Base-by-base conservation (phyloP, 2,329 filamentous ascomycete genomes). In the Arachnomyces sp. region DNA sequence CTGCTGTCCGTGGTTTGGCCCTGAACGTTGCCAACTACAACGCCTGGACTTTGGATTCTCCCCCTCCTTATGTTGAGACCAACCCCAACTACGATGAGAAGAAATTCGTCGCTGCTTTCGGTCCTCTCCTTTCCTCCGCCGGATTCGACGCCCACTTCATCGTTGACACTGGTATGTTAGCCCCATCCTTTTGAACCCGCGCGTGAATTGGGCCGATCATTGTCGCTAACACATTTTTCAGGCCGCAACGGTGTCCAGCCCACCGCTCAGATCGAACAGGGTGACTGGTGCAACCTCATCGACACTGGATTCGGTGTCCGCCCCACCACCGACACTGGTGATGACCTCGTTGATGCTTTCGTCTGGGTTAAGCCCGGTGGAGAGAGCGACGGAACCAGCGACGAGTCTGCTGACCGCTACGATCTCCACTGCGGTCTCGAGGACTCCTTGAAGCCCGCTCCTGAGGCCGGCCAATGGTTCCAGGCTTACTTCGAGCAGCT, bases 341-440 rank as follows among this genome's bases (percentile, higher is more conserved):
- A 78, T 46, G 54, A 61, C 2, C 64, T 80, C 13, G 67, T 74
- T 28, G 81, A 84, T 56, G 78, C 80, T 31, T 80, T 84, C 48
- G 80, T 83, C 42, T 84, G 80, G 80, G 66, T 83, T 50, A 84
- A 84, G 71, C 80, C 80, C 3, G 80, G 80, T 47, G 71, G 70
- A 39, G 72, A 74, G 56, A 66, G 63, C 40, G 71, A 74, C 43
- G 71, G 70, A 41, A 73, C 70, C 29, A 72, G 67, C 28, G 60
- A 76, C 52, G 66, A 62, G 30, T 61, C 51, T 28, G 68, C 76
- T 7, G 47, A 61, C 14, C 71, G 72, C 38, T 79, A 74, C 54
- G 74, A 78, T 53, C 59, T 60, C 36, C 64, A 74, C 59, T 80
- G 77, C 46, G 76, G 77, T 18, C 61, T 66, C 7, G 46, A 60